Conservation (phyloP, 2,329 filamentous ascomycete genomes). For the Fonsecaea pugnacius region DNA sequence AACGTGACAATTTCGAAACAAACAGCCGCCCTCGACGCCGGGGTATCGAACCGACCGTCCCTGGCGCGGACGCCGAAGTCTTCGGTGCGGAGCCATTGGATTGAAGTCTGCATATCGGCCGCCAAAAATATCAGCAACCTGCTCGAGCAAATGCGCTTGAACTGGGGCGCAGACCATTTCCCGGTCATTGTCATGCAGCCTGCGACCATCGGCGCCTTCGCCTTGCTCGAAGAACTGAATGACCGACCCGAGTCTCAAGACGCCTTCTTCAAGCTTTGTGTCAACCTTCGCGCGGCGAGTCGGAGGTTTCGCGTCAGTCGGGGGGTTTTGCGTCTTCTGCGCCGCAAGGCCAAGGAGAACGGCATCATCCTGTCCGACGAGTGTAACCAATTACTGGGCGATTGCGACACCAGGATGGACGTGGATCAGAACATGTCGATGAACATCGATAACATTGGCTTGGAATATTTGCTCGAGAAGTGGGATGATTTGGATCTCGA, state of each 20-base stretch:
- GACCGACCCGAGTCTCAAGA: constrained; percentile 34
- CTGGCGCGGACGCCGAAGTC: constrained; percentile 30
- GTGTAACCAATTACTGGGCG: constrained; percentile 17
- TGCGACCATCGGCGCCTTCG: constrained; percentile 40
- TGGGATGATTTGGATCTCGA: constrained; percentile 38
- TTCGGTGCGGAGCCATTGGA: constrained; percentile 29
- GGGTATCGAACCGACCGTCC: constrained; percentile 26
- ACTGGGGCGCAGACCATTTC: constrained; percentile 43
- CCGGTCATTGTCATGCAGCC: constrained; percentile 42
- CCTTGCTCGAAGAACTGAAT: constrained; percentile 38
- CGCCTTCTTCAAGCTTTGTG: constrained; percentile 41
- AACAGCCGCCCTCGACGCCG: constrained; percentile 24
- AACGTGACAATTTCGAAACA: constrained; percentile 40
- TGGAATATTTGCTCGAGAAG: constrained; percentile 42
- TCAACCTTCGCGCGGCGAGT: constrained; percentile 36
- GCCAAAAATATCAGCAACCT: constrained; percentile 38
- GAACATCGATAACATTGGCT: constrained; percentile 27
- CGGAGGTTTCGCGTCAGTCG: constrained; percentile 39
- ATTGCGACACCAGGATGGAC: constrained; percentile 36
- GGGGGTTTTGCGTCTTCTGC: constrained; percentile 40
- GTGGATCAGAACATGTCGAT: constrained; percentile 16
- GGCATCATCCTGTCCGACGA: constrained; percentile 35
- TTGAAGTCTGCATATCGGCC: constrained; percentile 37
- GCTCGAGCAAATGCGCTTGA: constrained; percentile 37
- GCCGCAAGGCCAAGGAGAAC: constrained; percentile 38